Evolutionary conservation across 345 rosid genomes (phyloP), one percentile per base, ranked within the genome.

Genomic region (Salix brachista): DNA sequence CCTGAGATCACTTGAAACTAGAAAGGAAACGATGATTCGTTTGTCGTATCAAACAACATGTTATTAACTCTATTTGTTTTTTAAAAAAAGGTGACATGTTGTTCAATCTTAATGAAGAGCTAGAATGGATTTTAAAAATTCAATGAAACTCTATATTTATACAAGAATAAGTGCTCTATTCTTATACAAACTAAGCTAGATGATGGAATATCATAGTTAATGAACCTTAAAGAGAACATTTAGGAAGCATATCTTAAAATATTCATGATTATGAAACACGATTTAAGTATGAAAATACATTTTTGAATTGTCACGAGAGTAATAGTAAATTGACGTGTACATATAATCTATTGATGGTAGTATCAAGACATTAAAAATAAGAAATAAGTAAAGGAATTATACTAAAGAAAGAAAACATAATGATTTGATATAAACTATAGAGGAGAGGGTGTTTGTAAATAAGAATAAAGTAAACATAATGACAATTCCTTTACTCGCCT

Each of bases 251-350:
- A 21, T 0, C 0, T 54, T 54, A 21, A 2, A 23, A 54, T 54
- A 1, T 0, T 21, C 4, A 54, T 6, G 0, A 21, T 1, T 21
- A 8, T 0, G 0, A 54, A 3, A 9, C 10, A 0, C 1, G 5
- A 21, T 54, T 54, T 0, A 54, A 21, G 13, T 21, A 21, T 54
- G 12, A 54, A 21, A 8, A 21, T 54, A 21, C 25, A 21, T 3
- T 54, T 54, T 8, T 21, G 23, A 21, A 54, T 8, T 54, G 13
- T 54, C 11, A 54, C 21, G 25, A 19, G 7, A 54, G 11, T 21
- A 54, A 21, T 54, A 0, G 2, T 54, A 23, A 54, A 54, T 54
- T 19, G 13, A 1, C 0, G 23, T 2, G 10, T 3, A 54, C 2
- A 0, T 18, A 54, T 3, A 18, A 54, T 54, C 4, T 12, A 21